Percentiles rank a stretch among this genome's conserved stretches.
phyloP scores from a whole-genome alignment of 306 rosid genomes.

The Carpinus fangiana region DNA sequence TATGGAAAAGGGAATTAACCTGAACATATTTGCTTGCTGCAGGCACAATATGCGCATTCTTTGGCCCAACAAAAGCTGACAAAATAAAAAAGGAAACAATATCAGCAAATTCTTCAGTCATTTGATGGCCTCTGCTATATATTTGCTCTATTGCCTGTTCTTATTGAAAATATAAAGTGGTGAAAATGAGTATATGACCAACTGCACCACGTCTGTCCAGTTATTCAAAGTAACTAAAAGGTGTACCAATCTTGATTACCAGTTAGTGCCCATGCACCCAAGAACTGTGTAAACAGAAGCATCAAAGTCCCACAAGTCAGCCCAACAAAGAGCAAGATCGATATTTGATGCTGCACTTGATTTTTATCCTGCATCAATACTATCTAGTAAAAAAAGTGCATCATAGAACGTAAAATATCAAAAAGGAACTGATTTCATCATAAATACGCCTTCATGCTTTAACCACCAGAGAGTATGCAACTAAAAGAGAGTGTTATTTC shows the following conservation, averaged over 20 bases:
- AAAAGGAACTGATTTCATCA: conserved; percentile 16
- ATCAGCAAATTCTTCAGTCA: conserved; percentile 36
- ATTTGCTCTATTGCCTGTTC: conserved; percentile 24
- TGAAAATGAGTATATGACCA: conserved; percentile 14
- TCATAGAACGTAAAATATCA: conserved; percentile 15
- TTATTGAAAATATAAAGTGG: conserved; percentile 17
- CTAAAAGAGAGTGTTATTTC: neutral
- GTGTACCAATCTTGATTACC: conserved; percentile 48
- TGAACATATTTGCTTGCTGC: conserved; percentile 86
- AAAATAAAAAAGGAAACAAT: conserved; percentile 16
- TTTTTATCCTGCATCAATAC: conserved; percentile 65
- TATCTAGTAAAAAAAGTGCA: conserved; percentile 6
- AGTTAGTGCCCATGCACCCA: conserved; percentile 66
- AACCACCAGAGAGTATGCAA: neutral
- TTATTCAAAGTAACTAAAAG: conserved; percentile 9
- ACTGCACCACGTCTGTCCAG: neutral
- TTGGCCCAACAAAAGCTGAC: conserved; percentile 83
- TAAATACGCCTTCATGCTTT: neutral
- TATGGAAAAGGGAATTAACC: conserved; percentile 47
- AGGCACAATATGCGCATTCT: conserved; percentile 62
- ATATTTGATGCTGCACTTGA: conserved; percentile 80
- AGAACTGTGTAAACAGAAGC: conserved; percentile 72
- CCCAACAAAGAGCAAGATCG: conserved; percentile 76
- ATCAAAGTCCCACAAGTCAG: conserved; percentile 73
- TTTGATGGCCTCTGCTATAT: conserved; percentile 26